Evolutionary conservation across 371 early-diverging fungal species (phyloP), one percentile per base, ranked within the genome.

Genomic region (Mucor racemosus): DNA sequence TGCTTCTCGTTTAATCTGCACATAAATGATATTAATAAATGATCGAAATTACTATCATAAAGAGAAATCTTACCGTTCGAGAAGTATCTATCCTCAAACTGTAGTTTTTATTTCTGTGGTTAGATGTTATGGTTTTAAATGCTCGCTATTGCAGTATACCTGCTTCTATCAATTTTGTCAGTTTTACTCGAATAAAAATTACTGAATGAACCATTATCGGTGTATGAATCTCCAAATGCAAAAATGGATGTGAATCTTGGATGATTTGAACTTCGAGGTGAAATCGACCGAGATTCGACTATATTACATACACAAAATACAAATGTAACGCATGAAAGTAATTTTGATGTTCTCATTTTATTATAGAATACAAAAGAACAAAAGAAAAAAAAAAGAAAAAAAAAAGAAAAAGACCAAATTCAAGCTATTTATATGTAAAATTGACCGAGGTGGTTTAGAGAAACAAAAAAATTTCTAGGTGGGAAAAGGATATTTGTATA

Each of bases 181-280:
- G 19, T 26, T 9, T 31, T 53, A 31, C 38, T 26, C 33, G 19
- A 34, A 38, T 69, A 69, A 38, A 64, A 63, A n/a, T 15, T 10
- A 36, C 44, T 50, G 1, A 60, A 26, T 7, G 65, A 64, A 0
- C 59, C 60, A 46, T 69, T 55, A 36, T 69, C 69, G 10, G 69
- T 64, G 40, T 69, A 69, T 15, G 69, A 69, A 39, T 69, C 69
- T n/a, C 69, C 69, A 69, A 69, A 69, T 2, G 60, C 64, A 46
- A 60, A 15, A 7, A 69, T 44, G 10, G 53, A 53, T 11, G 53
- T 26, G 53, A 53, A 26, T 0, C 14, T 19, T 6, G 44, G 3
- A 7, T 17, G 15, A 4, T 17, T 44, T 26, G 31, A 9, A 5
- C 21, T 53, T 53, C 53, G 26, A 13, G 21, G 21, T 4, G 53